A percentile compares a stretch with the other conserved stretches of the same genome.
These are phyloP conservation scores for Trichocladium uniseriatum DNA, from an alignment of 495 filamentous ascomycete species.

Conservation along the genomic window DNA sequence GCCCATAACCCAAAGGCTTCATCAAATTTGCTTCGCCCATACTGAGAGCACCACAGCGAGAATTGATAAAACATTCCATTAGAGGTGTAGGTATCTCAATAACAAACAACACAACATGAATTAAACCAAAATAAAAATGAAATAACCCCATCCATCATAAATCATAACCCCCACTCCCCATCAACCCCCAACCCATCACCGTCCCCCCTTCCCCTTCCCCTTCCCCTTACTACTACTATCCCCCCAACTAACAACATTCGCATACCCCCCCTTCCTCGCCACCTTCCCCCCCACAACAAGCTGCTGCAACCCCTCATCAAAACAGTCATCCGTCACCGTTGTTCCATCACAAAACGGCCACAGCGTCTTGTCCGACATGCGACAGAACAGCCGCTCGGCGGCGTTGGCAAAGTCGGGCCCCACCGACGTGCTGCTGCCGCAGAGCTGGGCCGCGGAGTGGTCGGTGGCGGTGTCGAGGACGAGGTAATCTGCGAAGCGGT, in stretches of 20 bases:
- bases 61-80: no score
- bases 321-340: neutral
- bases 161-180: no score
- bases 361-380: constrained; percentile 26
- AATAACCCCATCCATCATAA: no score
- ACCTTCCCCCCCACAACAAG: neutral
- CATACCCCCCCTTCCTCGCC: neutral
- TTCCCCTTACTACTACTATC: neutral
- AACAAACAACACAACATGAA: no score
- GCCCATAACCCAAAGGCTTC: no score
- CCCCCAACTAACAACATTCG: constrained; percentile 1
- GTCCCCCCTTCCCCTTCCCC: no score
- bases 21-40: no score
- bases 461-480: constrained; percentile 11
- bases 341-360: neutral
- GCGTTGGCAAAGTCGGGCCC: constrained; percentile 27
- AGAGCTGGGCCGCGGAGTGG: constrained; percentile 20
- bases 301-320: neutral
- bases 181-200: no score
- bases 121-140: no score
- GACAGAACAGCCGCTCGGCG: constrained; percentile 20
- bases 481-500: constrained; percentile 11
- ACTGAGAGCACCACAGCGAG: no score
- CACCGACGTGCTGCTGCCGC: constrained; percentile 20
- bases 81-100: no score